A percentile compares a stretch with the other conserved stretches of the same genome.
Conservation (phyloP, 768 basidiomycete species). For the Strobilomyces confusus region DNA sequence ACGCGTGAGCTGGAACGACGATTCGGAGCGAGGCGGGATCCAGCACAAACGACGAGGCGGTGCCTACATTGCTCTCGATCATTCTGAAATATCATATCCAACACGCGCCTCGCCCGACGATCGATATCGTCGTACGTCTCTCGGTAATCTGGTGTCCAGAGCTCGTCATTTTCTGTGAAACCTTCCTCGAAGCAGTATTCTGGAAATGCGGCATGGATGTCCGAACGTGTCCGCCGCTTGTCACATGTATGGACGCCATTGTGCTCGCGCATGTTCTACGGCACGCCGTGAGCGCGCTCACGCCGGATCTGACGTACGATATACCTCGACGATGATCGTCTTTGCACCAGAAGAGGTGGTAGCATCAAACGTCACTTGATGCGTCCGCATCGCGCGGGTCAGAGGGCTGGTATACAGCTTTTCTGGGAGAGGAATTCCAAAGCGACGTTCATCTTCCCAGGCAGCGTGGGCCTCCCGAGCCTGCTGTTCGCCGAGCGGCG, state of each 20-base stretch:
- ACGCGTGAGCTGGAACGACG: not conserved
- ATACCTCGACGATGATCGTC: conserved; percentile 55
- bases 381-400: conserved; percentile 57
- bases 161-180: conserved; percentile 57
- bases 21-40: not conserved
- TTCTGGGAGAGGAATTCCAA: conserved; percentile 18
- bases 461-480: conserved; percentile 33
- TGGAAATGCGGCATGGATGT: conserved; percentile 40
- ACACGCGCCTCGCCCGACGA: conserved; percentile 44
- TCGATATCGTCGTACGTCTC: conserved; percentile 31
- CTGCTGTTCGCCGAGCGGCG: conserved; percentile 52
- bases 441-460: conserved; percentile 13
- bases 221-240: conserved; percentile 47
- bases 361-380: conserved; percentile 47
- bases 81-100: conserved; percentile 51
- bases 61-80: conserved; percentile 44
- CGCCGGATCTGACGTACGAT: not conserved
- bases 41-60: not conserved
- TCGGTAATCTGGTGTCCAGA: conserved; percentile 43
- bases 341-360: conserved; percentile 25
- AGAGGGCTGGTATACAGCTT: conserved; percentile 43
- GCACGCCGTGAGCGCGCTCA: not conserved
- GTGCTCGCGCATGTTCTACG: conserved; percentile 63
- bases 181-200: conserved; percentile 49
- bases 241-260: conserved; percentile 71